A percentile compares a stretch with the other conserved stretches of the same genome.
Evolutionary conservation across 139 green algal genomes (phyloP).

Genomic region (Coccomyxa sp.): DNA sequence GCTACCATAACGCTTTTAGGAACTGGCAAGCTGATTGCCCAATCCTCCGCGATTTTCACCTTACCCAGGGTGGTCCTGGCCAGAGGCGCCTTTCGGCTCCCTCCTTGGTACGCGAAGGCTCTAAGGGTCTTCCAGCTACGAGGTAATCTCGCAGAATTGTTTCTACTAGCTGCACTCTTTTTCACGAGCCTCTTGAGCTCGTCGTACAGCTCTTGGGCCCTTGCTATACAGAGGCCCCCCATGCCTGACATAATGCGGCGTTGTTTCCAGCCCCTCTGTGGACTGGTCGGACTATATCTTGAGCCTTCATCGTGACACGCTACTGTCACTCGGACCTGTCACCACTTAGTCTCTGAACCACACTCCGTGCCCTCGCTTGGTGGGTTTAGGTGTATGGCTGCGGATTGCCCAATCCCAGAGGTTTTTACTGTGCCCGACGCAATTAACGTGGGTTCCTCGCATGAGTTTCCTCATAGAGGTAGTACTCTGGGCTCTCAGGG

Average conservation of each 20-base stretch:
- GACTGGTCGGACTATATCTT: constrained; percentile 1
- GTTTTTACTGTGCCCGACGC: background rate
- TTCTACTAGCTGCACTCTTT: constrained; percentile 1
- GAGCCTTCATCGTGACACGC: background rate
- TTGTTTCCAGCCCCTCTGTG: background rate
- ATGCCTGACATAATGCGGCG: background rate
- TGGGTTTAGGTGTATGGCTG: background rate
- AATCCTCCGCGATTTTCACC: background rate
- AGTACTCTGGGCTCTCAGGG: background rate
- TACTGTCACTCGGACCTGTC: background rate
- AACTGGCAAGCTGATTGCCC: background rate
- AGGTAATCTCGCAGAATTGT: constrained; percentile 1
- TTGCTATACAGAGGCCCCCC: background rate
- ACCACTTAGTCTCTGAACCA: constrained; percentile 1
- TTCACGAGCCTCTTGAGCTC: background rate
- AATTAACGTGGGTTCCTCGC: background rate
- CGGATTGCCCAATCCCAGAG: background rate
- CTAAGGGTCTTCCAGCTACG: background rate
- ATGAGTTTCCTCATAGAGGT: constrained; percentile 1
- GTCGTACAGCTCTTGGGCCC: background rate
- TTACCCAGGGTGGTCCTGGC: background rate
- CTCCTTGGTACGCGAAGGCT: background rate
- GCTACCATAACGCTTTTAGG: constrained; percentile 1
- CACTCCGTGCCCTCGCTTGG: background rate
- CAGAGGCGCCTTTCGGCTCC: background rate